A percentile compares a stretch with the other conserved stretches of the same genome.
phyloP scores from a whole-genome alignment of 2,329 filamentous ascomycete genomes.

The Fusarium verrucosum region DNA sequence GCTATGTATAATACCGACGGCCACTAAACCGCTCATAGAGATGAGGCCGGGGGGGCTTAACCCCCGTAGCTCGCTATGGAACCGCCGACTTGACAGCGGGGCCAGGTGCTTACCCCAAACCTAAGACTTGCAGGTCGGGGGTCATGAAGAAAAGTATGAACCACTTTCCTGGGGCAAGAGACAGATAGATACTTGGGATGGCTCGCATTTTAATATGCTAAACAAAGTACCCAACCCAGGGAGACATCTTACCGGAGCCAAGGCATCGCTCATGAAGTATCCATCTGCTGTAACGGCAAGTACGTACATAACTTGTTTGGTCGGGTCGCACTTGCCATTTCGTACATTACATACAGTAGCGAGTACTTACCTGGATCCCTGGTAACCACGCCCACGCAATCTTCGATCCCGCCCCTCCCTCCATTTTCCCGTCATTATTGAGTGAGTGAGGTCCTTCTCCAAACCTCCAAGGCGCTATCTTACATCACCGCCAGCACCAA shows the following conservation, averaged over 20 bases:
- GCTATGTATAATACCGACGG: constrained; percentile 33
- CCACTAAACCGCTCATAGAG: constrained; percentile 33
- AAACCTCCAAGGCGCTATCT: constrained; percentile 32
- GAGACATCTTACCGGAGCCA: constrained; percentile 6
- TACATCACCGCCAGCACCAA: constrained; percentile 25
- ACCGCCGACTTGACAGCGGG: not conserved
- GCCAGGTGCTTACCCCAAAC: constrained; percentile 32
- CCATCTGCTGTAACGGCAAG: not conserved
- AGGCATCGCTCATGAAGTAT: not conserved
- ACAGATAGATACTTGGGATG: constrained; percentile 15
- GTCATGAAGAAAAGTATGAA: not conserved
- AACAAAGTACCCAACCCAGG: constrained; percentile 20
- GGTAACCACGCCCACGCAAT: constrained; percentile 23
- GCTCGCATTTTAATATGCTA: not conserved
- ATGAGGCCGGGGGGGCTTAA: constrained; percentile 23
- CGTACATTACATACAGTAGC: constrained; percentile 17
- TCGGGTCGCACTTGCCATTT: constrained; percentile 17
- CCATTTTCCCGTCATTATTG: constrained; percentile 5
- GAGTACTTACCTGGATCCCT: not conserved
- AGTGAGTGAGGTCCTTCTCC: constrained; percentile 23
- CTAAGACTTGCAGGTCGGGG: constrained; percentile 23
- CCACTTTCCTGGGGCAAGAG: constrained; percentile 27
- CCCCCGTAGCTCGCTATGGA: constrained; percentile 20
- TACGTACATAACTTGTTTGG: constrained; percentile 12
- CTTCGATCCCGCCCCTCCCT: constrained; percentile 40